A percentile compares a stretch with the other conserved stretches of the same genome.
phyloP scores from a whole-genome alignment of 2,329 filamentous ascomycete genomes.

The Colletotrichum neosansevieriae region DNA sequence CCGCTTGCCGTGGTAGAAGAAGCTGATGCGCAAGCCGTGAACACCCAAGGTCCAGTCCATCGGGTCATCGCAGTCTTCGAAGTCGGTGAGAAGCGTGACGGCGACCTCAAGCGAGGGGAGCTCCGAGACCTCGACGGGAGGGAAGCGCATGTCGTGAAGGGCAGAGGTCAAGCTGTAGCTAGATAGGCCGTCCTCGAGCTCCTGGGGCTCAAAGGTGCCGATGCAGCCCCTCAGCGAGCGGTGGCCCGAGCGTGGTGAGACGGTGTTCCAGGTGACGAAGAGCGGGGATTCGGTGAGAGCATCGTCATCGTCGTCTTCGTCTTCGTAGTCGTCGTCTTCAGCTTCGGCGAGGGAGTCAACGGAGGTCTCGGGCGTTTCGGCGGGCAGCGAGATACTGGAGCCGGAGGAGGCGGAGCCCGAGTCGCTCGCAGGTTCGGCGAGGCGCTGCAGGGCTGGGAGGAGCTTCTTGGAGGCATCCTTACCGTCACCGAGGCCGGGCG shows the following conservation, averaged over 20 bases:
- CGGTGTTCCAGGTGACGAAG: constrained; percentile 94
- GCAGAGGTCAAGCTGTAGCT: constrained; percentile 87
- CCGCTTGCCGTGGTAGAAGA: constrained; percentile 77
- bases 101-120: constrained; percentile 71
- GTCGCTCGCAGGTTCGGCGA: constrained; percentile 49
- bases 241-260: constrained; percentile 66
- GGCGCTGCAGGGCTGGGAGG: constrained; percentile 56
- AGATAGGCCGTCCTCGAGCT: constrained; percentile 78
- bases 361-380: constrained; percentile 59
- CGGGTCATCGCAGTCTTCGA: constrained; percentile 78
- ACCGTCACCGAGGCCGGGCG: constrained; percentile 35
- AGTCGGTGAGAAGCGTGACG: constrained; percentile 87
- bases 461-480: constrained; percentile 50
- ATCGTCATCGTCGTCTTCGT: constrained; percentile 45
- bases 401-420: constrained; percentile 50
- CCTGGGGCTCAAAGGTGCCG: constrained; percentile 87
- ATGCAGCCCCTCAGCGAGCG: constrained; percentile 91
- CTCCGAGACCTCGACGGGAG: constrained; percentile 65
- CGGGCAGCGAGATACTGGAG: constrained; percentile 53
- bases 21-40: constrained; percentile 90
- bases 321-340: constrained; percentile 13
- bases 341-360: constrained; percentile 54
- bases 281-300: constrained; percentile 72
- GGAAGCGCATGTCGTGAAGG: constrained; percentile 72
- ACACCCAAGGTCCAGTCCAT: constrained; percentile 89